Conservation (phyloP, 148 eudicot genomes). For the Rhododendron henanense region DNA sequence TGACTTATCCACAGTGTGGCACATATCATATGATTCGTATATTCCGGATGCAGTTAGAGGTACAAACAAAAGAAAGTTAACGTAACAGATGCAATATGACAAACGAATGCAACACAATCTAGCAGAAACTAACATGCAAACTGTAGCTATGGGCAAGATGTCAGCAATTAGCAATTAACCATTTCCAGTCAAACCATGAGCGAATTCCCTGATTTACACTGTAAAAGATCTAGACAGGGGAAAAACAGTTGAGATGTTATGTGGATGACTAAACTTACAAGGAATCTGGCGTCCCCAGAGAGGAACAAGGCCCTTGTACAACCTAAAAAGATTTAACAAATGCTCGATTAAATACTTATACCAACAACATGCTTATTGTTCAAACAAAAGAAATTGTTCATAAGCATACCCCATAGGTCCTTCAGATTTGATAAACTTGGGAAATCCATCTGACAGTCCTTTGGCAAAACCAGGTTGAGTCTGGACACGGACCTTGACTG, state of each 20-base stretch:
- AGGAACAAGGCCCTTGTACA: slow-evolving; percentile 45
- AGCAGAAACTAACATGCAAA: neutral
- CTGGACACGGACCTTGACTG: slow-evolving; percentile 9
- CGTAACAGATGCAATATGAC: neutral
- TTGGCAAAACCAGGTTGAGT: slow-evolving; percentile 7
- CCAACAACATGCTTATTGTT: neutral
- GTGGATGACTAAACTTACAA: slow-evolving; percentile 32
- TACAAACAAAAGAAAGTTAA: neutral
- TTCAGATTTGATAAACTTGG: neutral
- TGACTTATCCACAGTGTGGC: neutral
- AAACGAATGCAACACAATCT: neutral
- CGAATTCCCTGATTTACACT: slow-evolving; percentile 28
- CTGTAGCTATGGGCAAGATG: neutral
- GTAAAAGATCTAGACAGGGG: neutral
- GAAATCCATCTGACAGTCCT: slow-evolving; percentile 1
- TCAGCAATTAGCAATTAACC: neutral
- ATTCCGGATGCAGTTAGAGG: neutral
- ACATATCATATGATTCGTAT: neutral
- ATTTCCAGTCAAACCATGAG: neutral
- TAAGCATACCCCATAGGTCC: neutral
- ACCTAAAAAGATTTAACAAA: slow-evolving; percentile 18
- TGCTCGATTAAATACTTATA: neutral
- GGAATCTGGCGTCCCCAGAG: slow-evolving; percentile 38
- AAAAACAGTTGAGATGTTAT: neutral
- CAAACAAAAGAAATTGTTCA: neutral